Conservation (phyloP, 495 filamentous ascomycete species). For the Penicillium daleae region DNA sequence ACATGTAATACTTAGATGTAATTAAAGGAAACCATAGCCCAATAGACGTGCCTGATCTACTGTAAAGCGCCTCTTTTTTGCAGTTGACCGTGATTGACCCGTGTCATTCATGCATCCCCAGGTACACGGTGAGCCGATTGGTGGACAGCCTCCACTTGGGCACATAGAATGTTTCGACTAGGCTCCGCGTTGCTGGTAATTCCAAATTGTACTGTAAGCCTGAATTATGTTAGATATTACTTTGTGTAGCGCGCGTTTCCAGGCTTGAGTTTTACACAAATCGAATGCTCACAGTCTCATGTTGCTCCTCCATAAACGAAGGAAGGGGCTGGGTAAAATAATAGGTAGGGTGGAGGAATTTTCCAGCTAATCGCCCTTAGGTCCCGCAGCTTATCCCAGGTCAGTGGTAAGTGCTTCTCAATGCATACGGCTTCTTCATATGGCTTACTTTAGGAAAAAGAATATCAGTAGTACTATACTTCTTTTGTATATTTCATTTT, state of each 20-base stretch:
- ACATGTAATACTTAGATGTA: too few relatives aligned
- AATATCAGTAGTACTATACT: background rate
- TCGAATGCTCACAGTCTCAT: too few relatives aligned
- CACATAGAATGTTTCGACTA: background rate
- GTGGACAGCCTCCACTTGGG: constrained; percentile 13
- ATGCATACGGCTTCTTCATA: background rate
- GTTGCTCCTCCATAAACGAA: background rate
- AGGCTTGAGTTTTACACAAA: too few relatives aligned
- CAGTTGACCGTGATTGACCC: constrained; percentile 20
- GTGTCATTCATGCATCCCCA: constrained; percentile 19
- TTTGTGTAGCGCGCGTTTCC: too few relatives aligned
- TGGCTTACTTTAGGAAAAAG: background rate
- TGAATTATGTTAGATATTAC: background rate
- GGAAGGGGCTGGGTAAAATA: constrained; percentile 12
- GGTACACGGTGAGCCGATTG: constrained; percentile 17
- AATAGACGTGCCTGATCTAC: constrained; percentile 8
- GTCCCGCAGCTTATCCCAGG: background rate
- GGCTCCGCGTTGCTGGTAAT: constrained; percentile 10
- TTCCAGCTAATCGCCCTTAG: constrained; percentile 9
- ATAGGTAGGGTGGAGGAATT: background rate
- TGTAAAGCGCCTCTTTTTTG: constrained; percentile 3
- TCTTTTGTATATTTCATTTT: background rate
- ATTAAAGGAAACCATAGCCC: background rate
- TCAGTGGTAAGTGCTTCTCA: background rate
- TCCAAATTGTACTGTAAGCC: constrained; percentile 19